Base-by-base conservation (phyloP, 2,329 filamentous ascomycete genomes). In the Aspergillus quadrilineatus region DNA sequence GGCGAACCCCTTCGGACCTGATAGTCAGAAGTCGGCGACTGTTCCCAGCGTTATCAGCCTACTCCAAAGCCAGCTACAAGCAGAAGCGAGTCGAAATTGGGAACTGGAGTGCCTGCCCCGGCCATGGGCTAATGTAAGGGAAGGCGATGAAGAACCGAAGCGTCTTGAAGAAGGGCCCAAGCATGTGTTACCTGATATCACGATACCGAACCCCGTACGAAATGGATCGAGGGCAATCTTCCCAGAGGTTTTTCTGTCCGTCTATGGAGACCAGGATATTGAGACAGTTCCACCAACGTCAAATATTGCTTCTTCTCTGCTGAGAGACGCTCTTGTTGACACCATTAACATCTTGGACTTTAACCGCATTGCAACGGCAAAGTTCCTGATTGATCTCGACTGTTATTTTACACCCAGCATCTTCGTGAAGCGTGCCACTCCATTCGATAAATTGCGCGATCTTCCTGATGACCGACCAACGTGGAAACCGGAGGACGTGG, bases 401-500 rank as follows among this genome's bases (percentile, higher is more conserved):
- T 95, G 90, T 74, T 99, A 94, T 76, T 99, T 96, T 77, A 84
- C 92, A 0, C 85, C 90, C 8, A 85, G 87, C 53, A 97, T 90
- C 1, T 99, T 99, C 73, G 87, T 96, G 56, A 96, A 96, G 77
- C 88, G 94, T 56, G 92, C 91, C 1, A 97, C 91, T 1, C 87
- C 92, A 0, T 97, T 96, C 67, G 94, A 99, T 72, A 89, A 92
- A 68, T 83, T 99, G 48, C 85, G 88, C 34, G 85, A 87, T 44
- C 68, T 83, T 17, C 71, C 79, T 1, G 87, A 87, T 45, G 77
- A 84, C 53, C 82, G 83, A 61, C 85, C 89, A 12, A 92, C 90
- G 0, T 99, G 94, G 93, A 99, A 99, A 75, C 92, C 94, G 0
- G 94, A 99, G 76, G 94, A 99, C 75, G 89, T 97, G 57, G 90